phyloP scores from a whole-genome alignment of 2,329 filamentous ascomycete species.

The Colletotrichum viniferum region DNA sequence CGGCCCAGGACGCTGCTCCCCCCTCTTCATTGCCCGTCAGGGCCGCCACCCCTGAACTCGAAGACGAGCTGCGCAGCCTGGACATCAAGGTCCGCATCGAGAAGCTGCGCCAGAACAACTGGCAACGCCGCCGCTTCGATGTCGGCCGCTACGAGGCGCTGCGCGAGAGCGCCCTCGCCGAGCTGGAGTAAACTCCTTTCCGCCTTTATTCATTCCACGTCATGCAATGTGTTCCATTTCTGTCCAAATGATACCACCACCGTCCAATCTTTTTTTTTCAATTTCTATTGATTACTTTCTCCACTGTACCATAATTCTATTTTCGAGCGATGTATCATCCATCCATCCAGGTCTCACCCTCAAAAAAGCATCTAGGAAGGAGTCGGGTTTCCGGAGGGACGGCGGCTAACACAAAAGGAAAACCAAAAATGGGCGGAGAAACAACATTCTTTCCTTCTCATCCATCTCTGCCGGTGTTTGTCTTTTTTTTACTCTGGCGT shows the following conservation, averaged over 20 bases:
- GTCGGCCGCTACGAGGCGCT: slow-evolving; percentile 56
- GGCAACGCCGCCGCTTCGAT: slow-evolving; percentile 62
- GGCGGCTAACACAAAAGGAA: not conserved
- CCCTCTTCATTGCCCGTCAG: slow-evolving; percentile 18
- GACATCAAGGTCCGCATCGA: slow-evolving; percentile 59
- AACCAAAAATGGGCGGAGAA: not conserved
- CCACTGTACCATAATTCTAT: not conserved
- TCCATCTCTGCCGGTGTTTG: not conserved
- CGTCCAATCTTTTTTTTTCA: not conserved
- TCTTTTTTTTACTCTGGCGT: not conserved
- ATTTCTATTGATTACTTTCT: not conserved
- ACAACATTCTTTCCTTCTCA: not conserved
- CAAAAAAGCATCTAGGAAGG: not conserved
- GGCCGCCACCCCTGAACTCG: slow-evolving; percentile 21
- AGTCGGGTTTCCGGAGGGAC: not conserved
- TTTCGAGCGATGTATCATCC: not conserved
- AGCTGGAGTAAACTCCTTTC: slow-evolving; percentile 36
- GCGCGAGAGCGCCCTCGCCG: slow-evolving; percentile 54
- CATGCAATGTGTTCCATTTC: not conserved
- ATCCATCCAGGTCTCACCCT: not conserved
- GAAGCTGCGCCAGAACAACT: slow-evolving; percentile 56
- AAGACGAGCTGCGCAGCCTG: slow-evolving; percentile 39
- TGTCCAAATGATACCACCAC: slow-evolving; percentile 13
- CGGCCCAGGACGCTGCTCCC: slow-evolving; percentile 21
- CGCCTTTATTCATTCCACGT: not conserved